These are phyloP conservation scores for Geranium rotundifolium DNA, from an alignment of 345 rosid species.

Conservation along the genomic window DNA sequence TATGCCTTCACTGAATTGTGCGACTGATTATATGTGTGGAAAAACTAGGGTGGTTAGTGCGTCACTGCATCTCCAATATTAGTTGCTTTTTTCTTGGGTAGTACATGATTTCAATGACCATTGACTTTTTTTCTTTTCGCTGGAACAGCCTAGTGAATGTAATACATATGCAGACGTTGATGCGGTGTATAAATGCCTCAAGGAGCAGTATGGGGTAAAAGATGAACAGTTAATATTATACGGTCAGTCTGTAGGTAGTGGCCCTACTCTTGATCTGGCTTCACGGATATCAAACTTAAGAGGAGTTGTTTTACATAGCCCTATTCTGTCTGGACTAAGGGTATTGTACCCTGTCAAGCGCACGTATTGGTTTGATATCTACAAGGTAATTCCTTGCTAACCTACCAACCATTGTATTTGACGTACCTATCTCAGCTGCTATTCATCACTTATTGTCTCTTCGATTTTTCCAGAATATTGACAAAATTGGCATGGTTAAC, in stretches of 20 bases:
- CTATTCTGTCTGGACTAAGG: conserved; percentile 86
- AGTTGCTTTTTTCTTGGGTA: no score
- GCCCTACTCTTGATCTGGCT: conserved; percentile 92
- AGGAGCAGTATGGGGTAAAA: conserved; percentile 69
- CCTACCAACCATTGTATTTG: not conserved
- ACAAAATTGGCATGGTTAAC: conserved; percentile 65
- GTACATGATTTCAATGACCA: no score
- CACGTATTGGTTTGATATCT: conserved; percentile 95
- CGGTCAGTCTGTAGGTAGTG: conserved; percentile 98
- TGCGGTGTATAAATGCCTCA: conserved; percentile 73
- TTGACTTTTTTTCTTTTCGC: conserved; percentile 7
- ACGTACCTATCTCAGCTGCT: no score
- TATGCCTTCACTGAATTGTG: no score
- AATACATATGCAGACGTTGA: conserved; percentile 93
- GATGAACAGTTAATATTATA: conserved; percentile 84
- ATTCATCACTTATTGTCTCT: not conserved
- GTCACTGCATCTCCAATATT: no score
- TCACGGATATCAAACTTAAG: conserved; percentile 70
- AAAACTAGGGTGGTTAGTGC: no score
- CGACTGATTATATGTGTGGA: no score
- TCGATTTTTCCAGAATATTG: conserved; percentile 58
- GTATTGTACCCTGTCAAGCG: conserved; percentile 84
- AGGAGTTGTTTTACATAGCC: conserved; percentile 79
- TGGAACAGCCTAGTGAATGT: conserved; percentile 78
- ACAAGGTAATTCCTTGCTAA: conserved; percentile 44